These are phyloP conservation scores for Shiraia sp. DNA, from an alignment of 2,329 filamentous ascomycete species.

Conservation along the genomic window DNA sequence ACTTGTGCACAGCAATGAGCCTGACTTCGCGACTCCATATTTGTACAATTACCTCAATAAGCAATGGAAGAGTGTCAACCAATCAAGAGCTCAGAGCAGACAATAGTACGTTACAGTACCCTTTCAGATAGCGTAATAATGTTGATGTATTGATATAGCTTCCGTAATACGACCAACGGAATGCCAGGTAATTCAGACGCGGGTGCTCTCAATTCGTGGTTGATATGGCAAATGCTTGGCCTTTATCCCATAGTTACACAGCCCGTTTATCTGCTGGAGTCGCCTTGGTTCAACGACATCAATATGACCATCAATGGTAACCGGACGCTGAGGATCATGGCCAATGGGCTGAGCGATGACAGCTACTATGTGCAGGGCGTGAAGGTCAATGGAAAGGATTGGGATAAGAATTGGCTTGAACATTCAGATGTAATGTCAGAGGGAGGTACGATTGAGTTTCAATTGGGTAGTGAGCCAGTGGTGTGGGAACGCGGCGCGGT, in stretches of 20 bases:
- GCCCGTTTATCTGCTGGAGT: constrained; percentile 65
- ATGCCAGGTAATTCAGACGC: constrained; percentile 50
- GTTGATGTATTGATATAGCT: constrained; percentile 13
- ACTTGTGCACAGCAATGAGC: constrained; percentile 65
- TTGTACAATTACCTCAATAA: constrained; percentile 51
- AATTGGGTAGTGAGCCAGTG: constrained; percentile 46
- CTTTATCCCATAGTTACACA: constrained; percentile 63
- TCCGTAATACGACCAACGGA: constrained; percentile 33
- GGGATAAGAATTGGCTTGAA: constrained; percentile 66
- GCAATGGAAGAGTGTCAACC: constrained; percentile 44
- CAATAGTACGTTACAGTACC: constrained; percentile 29
- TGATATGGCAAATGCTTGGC: constrained; percentile 53
- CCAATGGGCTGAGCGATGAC: constrained; percentile 54
- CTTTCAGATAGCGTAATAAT: neutral
- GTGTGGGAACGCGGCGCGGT: constrained; percentile 56
- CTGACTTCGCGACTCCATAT: constrained; percentile 67
- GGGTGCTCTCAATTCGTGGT: constrained; percentile 53
- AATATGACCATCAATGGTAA: constrained; percentile 60
- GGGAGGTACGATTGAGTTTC: constrained; percentile 56
- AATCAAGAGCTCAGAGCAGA: constrained; percentile 31
- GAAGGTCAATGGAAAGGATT: constrained; percentile 64
- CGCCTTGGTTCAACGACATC: constrained; percentile 51
- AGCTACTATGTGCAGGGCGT: constrained; percentile 66
- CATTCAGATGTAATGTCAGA: constrained; percentile 63
- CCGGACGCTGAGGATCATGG: constrained; percentile 57